A percentile compares a stretch with the other conserved stretches of the same genome.
These are phyloP conservation scores for Sugiyamaella floridensis DNA, from an alignment of 805 yeast genomes.

Conservation along the genomic window DNA sequence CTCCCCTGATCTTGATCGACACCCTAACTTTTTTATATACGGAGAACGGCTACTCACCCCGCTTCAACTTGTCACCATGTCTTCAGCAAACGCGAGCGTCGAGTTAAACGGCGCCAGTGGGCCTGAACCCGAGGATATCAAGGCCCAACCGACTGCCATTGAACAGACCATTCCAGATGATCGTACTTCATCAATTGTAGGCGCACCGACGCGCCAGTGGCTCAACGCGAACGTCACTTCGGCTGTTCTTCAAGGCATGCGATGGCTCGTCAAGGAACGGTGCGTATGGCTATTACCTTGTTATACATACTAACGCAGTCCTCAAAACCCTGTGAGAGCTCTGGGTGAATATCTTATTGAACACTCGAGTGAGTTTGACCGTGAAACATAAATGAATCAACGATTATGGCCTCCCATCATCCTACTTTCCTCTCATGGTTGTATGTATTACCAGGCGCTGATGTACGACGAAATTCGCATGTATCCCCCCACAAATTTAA, in stretches of 20 bases:
- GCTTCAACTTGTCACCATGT: neutral
- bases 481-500: too few relatives aligned
- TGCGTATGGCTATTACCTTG: constrained; percentile 2
- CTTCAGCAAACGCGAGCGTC: neutral
- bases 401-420: too few relatives aligned
- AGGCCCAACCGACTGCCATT: neutral
- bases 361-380: constrained; percentile 6
- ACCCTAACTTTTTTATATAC: neutral
- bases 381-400: neutral
- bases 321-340: constrained; percentile 21
- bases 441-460: too few relatives aligned
- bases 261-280: constrained; percentile 42
- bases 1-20: too few relatives aligned
- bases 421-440: too few relatives aligned
- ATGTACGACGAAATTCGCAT: too few relatives aligned
- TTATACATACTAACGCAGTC: constrained; percentile 9
- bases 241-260: constrained; percentile 57
- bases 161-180: constrained; percentile 1
- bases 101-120: neutral
- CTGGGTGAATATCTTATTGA: constrained; percentile 22
- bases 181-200: constrained; percentile 25
- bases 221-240: constrained; percentile 58
- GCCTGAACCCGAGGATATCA: neutral
- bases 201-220: constrained; percentile 65
- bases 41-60: neutral